Conservation (phyloP, 1,284 basidiomycete genomes). For the Fomitopsis palustris region DNA sequence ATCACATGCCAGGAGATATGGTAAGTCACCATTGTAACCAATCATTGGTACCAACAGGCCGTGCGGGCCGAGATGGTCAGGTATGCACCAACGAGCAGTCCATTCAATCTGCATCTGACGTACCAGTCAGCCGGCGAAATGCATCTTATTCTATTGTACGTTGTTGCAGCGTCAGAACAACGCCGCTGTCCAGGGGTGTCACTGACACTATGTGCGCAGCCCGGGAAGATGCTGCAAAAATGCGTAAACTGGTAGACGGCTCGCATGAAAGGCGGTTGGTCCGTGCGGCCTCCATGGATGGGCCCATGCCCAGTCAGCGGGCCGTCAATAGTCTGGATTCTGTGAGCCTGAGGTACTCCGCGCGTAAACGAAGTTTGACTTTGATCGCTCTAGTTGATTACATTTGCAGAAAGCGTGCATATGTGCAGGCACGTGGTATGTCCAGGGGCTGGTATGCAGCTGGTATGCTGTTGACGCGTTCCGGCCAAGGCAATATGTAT, state of each 20-base stretch:
- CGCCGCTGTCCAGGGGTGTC: background rate
- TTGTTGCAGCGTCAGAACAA: background rate
- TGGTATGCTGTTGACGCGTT: background rate
- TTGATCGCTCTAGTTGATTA: constrained; percentile 49
- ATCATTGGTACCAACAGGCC: constrained; percentile 36
- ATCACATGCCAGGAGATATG: background rate
- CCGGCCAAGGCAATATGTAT: constrained; percentile 63
- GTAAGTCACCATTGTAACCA: background rate
- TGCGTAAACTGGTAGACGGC: constrained; percentile 51
- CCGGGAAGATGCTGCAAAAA: constrained; percentile 65
- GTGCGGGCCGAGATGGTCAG: constrained; percentile 81
- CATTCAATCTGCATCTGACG: constrained; percentile 2
- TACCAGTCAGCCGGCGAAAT: constrained; percentile 65
- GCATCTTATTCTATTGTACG: constrained; percentile 80
- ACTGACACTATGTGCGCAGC: constrained; percentile 41
- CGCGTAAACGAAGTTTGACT: background rate
- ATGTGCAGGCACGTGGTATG: constrained; percentile 76
- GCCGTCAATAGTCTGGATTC: constrained; percentile 62
- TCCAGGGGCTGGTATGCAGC: constrained; percentile 3
- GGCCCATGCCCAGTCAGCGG: constrained; percentile 61
- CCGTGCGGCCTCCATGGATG: constrained; percentile 39
- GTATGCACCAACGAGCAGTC: constrained; percentile 37
- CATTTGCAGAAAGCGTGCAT: constrained; percentile 60
- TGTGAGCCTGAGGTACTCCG: constrained; percentile 36
- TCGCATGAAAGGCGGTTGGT: constrained; percentile 41